Base-by-base conservation (phyloP, 805 yeast species). In the Lachancea cidri region DNA sequence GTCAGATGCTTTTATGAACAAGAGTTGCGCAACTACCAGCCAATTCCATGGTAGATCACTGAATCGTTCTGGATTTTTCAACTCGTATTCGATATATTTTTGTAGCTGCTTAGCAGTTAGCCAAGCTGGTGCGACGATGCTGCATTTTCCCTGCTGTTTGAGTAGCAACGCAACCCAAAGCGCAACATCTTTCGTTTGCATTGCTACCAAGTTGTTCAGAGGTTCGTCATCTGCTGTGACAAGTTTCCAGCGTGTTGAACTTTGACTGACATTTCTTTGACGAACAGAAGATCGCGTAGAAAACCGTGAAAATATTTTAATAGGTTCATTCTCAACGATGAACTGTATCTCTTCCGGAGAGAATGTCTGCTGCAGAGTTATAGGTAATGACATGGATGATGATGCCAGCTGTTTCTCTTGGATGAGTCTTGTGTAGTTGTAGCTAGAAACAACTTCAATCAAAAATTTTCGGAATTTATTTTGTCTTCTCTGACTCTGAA, bases 91-190 rank as follows among this genome's bases (percentile, higher is more conserved):
- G 50, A 83, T 77, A 33, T 73, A 69, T 4, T 67, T 70, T 40
- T 74, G 74, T 42, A 91, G 60, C 37, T 68, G 68, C 15, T 68
- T 67, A 35, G 75, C 62, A 7, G 72, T 74, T 7, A 93, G 70
- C 98, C 98, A 93, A 1, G 68, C 72, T 0, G 98, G 98, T 11
- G 88, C 82, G 6, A 86, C 79, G 2, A 93, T 79, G 47, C 81
- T 83, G 62, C 97, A 87, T 53, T 88, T 82, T 35, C 80, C 82
- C 60, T 93, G 98, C 35, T 81, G 79, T 55, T 86, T 87, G 37
- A 93, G 67, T 16, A 89, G 66, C 5, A 89, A 58, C 0, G 97
- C 98, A 16, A 86, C 67, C 98, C 98, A 93, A 2, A 91, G 48
- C 0, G 96, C 95, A 0, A 93, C 79, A 35, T 74, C 68, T 15